Base-by-base conservation (phyloP, 305 asterid genomes). In the Rubia tinctorum region DNA sequence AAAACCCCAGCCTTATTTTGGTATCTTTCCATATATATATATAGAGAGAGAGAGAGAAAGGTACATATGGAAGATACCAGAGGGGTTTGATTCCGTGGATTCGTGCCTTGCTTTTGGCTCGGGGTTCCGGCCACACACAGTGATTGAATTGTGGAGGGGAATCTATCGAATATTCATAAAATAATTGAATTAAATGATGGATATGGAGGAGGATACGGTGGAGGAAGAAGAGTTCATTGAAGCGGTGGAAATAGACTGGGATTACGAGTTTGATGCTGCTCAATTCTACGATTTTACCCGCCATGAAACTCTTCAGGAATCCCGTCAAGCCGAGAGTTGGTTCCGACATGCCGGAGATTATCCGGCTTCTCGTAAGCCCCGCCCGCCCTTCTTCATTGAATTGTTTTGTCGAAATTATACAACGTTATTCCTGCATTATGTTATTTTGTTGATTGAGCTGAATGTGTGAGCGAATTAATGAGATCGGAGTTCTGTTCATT, bases 341-440 rank as follows among this genome's bases (percentile, higher is more conserved):
- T 93, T 93, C 59, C 81, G 84, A 51, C 66, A 79, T 75, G 89
- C 93, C 55, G 89, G 92, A 76, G 80, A 81, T 82, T 86, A 91
- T 79, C 89, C 91, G 65, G 88, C 88, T 80, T 93, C 97, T 80
- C 96, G 98, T 93, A 75, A 83, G 96, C 72, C n/a, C n/a, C n/a
- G n/a, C 27, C 53, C 49, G 39, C 10, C 67, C 56, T 45, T 40
- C 15, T 8, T 17, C 42, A 42, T 34, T 60, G n/a, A 8, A 30
- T 63, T 3, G 0, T 34, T 30, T 30, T 3, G 1, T 30, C 34
- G 34, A 30, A 1, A 3, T 30, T 30, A 30, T 5, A 22, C 17
- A 30, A 22, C 14, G 20, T 4, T 2, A 2, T 39, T 49, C 8
- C 5, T 49, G 55, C n/a, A 49, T 49, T 14, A 6, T 49, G 13